Evolutionary conservation across 768 basidiomycete species (phyloP).

Genomic region (Lactarius akahatsu): DNA sequence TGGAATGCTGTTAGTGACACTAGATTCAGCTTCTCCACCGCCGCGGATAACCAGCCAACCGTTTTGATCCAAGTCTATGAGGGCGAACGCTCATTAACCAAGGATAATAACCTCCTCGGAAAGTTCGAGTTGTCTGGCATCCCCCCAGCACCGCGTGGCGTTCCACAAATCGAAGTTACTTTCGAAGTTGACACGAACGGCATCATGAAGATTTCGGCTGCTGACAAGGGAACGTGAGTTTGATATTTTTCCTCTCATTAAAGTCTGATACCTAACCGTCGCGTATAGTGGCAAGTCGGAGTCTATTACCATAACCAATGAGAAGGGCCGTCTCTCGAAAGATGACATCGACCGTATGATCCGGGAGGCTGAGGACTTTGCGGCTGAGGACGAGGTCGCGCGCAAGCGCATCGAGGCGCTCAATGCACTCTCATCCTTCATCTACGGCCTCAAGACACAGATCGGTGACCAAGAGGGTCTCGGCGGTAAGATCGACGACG

Average conservation of each 20-base stretch:
- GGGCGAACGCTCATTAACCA: constrained; percentile 95
- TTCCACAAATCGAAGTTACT: constrained; percentile 95
- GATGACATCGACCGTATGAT: constrained; percentile 94
- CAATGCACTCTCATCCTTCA: constrained; percentile 75
- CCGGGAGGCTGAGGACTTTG: constrained; percentile 88
- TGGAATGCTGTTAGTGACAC: constrained; percentile 32
- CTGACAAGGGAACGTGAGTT: constrained; percentile 87
- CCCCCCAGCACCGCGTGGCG: constrained; percentile 93
- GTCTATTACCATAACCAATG: constrained; percentile 92
- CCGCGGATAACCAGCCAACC: constrained; percentile 90
- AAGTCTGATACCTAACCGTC: constrained; percentile 4
- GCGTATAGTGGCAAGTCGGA: constrained; percentile 72
- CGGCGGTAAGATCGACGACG: constrained; percentile 80
- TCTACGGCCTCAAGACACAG: constrained; percentile 87
- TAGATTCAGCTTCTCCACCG: constrained; percentile 58
- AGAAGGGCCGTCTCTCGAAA: constrained; percentile 74
- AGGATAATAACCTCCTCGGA: constrained; percentile 98
- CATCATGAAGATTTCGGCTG: constrained; percentile 91
- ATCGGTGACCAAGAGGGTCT: constrained; percentile 85
- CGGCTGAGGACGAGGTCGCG: constrained; percentile 71
- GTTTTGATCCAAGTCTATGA: constrained; percentile 97
- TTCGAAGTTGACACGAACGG: constrained; percentile 96
- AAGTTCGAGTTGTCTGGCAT: constrained; percentile 93
- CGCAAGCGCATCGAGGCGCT: constrained; percentile 85
- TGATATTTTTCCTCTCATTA: neutral